A percentile compares a stretch with the other conserved stretches of the same genome.
Conservation (phyloP, 352 stramenopile genomes). For the Pythium sp. region DNA sequence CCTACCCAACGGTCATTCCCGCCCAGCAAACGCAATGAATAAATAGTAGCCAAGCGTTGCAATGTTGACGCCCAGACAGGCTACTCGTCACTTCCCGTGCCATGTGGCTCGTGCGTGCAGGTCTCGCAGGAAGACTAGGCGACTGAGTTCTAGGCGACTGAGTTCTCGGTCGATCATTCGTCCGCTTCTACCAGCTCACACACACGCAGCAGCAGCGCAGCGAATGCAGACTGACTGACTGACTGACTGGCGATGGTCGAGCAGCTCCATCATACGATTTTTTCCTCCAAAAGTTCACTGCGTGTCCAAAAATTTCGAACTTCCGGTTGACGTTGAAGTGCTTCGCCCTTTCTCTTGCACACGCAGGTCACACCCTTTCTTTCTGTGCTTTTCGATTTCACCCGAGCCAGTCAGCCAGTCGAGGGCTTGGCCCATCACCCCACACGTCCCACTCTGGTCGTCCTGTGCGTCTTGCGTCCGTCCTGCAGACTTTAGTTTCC, state of each 20-base stretch:
- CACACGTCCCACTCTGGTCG: background rate
- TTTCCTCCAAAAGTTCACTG: background rate
- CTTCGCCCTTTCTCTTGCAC: background rate
- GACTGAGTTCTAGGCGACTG: too few species aligned
- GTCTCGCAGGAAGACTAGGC: background rate
- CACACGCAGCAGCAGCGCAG: too few species aligned
- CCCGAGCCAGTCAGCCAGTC: slow-evolving; percentile 1
- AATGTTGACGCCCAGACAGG: background rate
- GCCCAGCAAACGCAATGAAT: too few species aligned
- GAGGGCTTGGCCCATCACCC: background rate
- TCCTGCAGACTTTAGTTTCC: too few species aligned
- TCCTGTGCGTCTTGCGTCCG: background rate
- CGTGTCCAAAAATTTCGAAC: slow-evolving; percentile 5
- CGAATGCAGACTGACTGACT: background rate
- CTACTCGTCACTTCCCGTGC: background rate
- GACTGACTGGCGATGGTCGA: background rate
- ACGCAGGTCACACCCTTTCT: background rate
- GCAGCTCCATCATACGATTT: background rate
- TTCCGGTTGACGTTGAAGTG: slow-evolving; percentile 14
- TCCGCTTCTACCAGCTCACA: background rate
- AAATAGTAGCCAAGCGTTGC: too few species aligned
- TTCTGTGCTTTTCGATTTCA: slow-evolving; percentile 7
- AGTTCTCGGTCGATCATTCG: background rate
- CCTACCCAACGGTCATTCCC: background rate
- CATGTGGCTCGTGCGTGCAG: background rate